Base-by-base conservation (phyloP, 1,284 basidiomycete genomes). In the Tilletia setariae region DNA sequence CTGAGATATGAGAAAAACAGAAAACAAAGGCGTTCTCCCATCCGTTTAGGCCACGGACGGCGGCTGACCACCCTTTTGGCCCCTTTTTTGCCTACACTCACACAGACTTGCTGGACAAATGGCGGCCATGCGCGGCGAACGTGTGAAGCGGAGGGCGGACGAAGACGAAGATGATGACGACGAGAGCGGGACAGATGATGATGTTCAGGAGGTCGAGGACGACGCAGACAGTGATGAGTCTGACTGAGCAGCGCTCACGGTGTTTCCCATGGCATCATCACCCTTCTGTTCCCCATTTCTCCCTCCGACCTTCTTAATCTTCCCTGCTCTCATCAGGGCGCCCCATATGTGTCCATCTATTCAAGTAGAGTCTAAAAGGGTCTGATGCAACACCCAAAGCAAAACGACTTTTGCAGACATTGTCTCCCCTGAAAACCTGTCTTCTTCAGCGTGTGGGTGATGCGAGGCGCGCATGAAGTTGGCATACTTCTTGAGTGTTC, bases 101-200 rank as follows among this genome's bases (percentile, higher is more conserved):
- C n/a, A 94, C 94, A 0, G 94, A 28, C 85, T 98, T 61, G 96
- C 94, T 2, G 96, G 96, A 2, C 96, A 99, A 86, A 97, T 98
- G 94, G 94, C 95, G 1, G 88, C 90, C 64, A 95, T 99, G 93
- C 89, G 92, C 66, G 96, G 96, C 4, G 91, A 90, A 16, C 83
- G 88, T 46, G 94, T 98, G 67, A 95, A 94, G 87, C 72, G 70
- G 35, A 67, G 56, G 88, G 79, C 3, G 85, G 87, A 21, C 75
- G 84, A 83, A 63, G 85, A 84, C 64, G 87, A 87, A 28, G 80
- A 80, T 32, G 84, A 83, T 67, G 44, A 49, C n/a, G 64, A 53
- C 25, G 19, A 21, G 64, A 66, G 64, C 44, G 63, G 43, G 23
- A 68, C 44, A 25, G 85, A 86, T 1, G 70, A 64, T 32, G 66